A percentile compares a stretch with the other conserved stretches of the same genome.
These are phyloP conservation scores for Prasinococcaceae sp. DNA, from an alignment of 139 green algal genomes.

Conservation along the genomic window DNA sequence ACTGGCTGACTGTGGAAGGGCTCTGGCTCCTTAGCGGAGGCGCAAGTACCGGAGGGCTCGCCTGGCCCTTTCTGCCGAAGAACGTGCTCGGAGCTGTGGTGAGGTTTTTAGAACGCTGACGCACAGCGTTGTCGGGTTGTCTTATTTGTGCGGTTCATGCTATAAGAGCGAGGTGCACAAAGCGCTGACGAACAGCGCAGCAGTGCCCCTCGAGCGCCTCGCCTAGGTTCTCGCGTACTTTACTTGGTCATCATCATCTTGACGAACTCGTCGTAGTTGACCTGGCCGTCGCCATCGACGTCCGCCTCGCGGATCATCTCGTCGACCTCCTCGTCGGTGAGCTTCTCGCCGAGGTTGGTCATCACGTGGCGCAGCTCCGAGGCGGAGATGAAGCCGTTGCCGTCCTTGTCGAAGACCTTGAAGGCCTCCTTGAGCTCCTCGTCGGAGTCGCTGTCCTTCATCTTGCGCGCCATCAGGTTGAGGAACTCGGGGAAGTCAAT, in stretches of 20 bases:
- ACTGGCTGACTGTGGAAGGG: too few species aligned
- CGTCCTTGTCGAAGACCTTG: constrained; percentile 99
- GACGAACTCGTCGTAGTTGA: constrained; percentile 52
- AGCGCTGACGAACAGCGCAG: too few species aligned
- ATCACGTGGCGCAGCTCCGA: constrained; percentile 94
- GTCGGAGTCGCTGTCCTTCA: constrained; percentile 91
- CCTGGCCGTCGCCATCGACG: constrained; percentile 46
- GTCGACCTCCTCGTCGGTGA: constrained; percentile 77
- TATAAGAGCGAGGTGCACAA: too few species aligned
- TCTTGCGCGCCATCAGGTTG: constrained; percentile 94
- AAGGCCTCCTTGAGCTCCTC: constrained; percentile 97
- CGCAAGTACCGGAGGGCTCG: too few species aligned
- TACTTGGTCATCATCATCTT: constrained; percentile 56
- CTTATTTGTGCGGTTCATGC: too few species aligned
- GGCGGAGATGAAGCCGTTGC: constrained; percentile 96
- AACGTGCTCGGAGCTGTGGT: too few species aligned
- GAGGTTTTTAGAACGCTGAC: too few species aligned
- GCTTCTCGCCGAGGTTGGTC: constrained; percentile 93
- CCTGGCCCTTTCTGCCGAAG: too few species aligned
- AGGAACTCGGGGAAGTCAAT: constrained; percentile 99
- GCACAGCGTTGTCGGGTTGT: too few species aligned
- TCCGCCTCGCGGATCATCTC: constrained; percentile 58
- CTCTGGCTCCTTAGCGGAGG: too few species aligned
- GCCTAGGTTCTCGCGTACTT: too few species aligned
- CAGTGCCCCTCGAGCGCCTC: too few species aligned